Evolutionary conservation across 768 basidiomycete species (phyloP), one percentile per base, ranked within the genome.

Genomic region (Podaxis sp.): DNA sequence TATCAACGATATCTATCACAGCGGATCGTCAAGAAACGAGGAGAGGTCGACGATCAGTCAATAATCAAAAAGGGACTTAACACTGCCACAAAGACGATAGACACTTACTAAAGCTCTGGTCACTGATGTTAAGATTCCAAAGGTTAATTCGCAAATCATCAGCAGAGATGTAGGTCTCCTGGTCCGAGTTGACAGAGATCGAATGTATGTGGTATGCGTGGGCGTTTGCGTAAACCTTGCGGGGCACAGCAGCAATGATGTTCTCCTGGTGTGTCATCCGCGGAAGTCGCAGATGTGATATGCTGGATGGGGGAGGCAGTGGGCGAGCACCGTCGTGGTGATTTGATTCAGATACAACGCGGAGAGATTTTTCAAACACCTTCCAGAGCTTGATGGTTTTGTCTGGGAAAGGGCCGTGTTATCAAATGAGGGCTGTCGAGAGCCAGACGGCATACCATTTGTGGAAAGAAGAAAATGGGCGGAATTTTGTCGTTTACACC

Each of bases 311-410:
- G 63, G 87, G 80, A 25, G 90, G 82, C 54, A 89, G 73, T 23
- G 84, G 77, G 55, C 86, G 86, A 67, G 89, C 85, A 36, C 90
- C 91, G 71, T 92, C 90, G 65, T 84, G 83, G 65, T 96, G 88
- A 74, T 98, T 98, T 71, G 95, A 97, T 80, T 98, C 95, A 18
- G 95, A 89, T 40, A 99, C 95, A 47, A 98, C 93, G 66, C 90
- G 89, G 69, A 99, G 80, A 40, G 90, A 90, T 77, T 98, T 98
- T 78, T 98, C 97, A 63, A 98, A 98, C n/a, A 99, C 95, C 73
- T 99, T 98, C 97, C 97, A 99, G 59, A 98, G 86, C 73, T 99
- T 99, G 80, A 99, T 97, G 36, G 97, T 99, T 80, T 99, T 99
- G 82, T 99, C 97, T 99, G 71, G 40, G 60, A 23, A 50, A 63